phyloP scores from a whole-genome alignment of 2,329 filamentous ascomycete species.

The Neophaeococcomyces mojaviensis region DNA sequence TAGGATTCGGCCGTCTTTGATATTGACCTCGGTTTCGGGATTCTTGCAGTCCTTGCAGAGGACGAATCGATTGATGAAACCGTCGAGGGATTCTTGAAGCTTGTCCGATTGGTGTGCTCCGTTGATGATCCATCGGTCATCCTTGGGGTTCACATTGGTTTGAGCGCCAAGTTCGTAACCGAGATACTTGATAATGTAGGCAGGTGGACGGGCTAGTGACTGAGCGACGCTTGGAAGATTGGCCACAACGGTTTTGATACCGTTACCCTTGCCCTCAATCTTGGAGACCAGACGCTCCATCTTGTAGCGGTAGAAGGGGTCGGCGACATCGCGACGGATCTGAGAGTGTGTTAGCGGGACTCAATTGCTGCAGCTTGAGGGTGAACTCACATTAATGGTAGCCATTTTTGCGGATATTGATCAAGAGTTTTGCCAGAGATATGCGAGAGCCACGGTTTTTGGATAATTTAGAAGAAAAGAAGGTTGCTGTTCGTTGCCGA shows the following conservation, averaged over 20 bases:
- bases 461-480: constrained; percentile 25
- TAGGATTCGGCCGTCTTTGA: constrained; percentile 86
- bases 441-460: constrained; percentile 8
- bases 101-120: constrained; percentile 91
- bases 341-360: constrained; percentile 10
- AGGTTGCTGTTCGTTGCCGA: constrained; percentile 39
- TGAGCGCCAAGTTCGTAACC: constrained; percentile 97
- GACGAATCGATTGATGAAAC: constrained; percentile 97
- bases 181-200: constrained; percentile 99
- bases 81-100: constrained; percentile 95
- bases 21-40: constrained; percentile 89
- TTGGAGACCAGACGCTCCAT: constrained; percentile 99
- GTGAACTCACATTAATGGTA: constrained; percentile 87
- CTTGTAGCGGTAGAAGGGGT: constrained; percentile 99
- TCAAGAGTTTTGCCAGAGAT: constrained; percentile 6
- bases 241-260: constrained; percentile 97
- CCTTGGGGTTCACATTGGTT: constrained; percentile 93
- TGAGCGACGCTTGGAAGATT: constrained; percentile 90
- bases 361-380: neutral
- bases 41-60: constrained; percentile 99
- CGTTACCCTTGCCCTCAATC: constrained; percentile 99
- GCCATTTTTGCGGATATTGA: constrained; percentile 65
- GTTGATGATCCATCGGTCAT: constrained; percentile 99
- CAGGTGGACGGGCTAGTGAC: constrained; percentile 82
- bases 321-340: constrained; percentile 65